Evolutionary conservation across 352 stramenopile genomes (phyloP), one percentile per base, ranked within the genome.

Genomic region (Globisporangium solare): DNA sequence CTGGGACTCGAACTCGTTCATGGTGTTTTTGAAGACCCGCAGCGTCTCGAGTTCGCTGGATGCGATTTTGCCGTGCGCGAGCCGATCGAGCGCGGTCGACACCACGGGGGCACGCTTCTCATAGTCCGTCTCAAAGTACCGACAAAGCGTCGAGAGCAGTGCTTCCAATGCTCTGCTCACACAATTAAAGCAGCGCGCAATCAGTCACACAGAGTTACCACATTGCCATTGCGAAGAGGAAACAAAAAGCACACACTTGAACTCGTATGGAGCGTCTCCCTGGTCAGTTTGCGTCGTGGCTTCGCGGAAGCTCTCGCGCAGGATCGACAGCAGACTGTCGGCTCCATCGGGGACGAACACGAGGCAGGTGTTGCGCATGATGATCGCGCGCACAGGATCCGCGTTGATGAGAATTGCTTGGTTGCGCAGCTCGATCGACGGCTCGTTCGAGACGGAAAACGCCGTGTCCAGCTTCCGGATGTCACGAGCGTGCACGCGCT

Each of bases 331-430:
- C 31, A 91, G 52, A 22, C 68, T 80, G 58, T 88, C 74, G 18
- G 73, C 77, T 66, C 71, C 70, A 46, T 79, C 72, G 27, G 66
- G 74, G 1, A 88, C 64, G 39, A 86, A 88, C 47, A 88, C 73
- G 10, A 86, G 56, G 43, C 78, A 88, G 20, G 68, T 56, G 45
- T 86, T 69, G 32, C 81, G 71, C 76, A 92, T 87, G 51, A 92
- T 79, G 51, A 92, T 84, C 5, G 79, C 80, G 6, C 81, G 79
- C 32, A 92, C 61, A 6, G 81, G 81, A 54, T 92, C 75, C 82
- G 81, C 79, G 58, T 86, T 92, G 51, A 92, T 74, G 20, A 92
- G 71, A 54, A 92, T 84, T 27, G 81, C 81, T 61, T 92, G 79
- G 67, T 88, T 87, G 10, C 81, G 76, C 35, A 92, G 72, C 24